Evolutionary conservation across 805 yeast genomes (phyloP).

Genomic region (Kazachstania kunashirensis): DNA sequence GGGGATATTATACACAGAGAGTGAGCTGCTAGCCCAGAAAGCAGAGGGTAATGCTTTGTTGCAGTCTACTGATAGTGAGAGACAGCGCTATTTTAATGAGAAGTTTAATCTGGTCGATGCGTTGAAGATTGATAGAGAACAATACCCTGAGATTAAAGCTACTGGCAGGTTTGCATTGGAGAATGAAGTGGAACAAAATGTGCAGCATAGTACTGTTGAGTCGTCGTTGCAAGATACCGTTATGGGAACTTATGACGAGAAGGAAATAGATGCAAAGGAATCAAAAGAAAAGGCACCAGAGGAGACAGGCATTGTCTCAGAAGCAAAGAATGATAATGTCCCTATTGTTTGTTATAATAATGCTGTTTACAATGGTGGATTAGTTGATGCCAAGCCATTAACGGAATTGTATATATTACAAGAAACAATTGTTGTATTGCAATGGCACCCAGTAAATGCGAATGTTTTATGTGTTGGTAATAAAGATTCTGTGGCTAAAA

Average conservation of each 20-base stretch:
- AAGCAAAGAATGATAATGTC: no score
- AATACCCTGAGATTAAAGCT: slow-evolving; percentile 24
- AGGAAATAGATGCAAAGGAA: no score
- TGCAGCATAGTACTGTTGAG: no score
- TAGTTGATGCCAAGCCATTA: slow-evolving; percentile 30
- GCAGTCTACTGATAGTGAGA: slow-evolving; percentile 10
- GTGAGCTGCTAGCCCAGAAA: slow-evolving; percentile 45
- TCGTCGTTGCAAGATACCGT: no score
- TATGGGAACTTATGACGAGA: slow-evolving; percentile 5
- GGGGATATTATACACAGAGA: slow-evolving; percentile 71
- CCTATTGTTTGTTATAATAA: no score
- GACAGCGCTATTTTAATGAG: slow-evolving; percentile 17
- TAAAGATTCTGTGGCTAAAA: slow-evolving; percentile 38
- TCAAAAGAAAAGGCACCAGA: no score
- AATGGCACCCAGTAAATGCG: slow-evolving; percentile 48
- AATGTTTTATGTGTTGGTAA: slow-evolving; percentile 47
- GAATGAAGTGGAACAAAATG: slow-evolving; percentile 4
- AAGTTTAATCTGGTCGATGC: slow-evolving; percentile 48
- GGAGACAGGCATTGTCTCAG: no score
- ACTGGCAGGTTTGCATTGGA: slow-evolving; percentile 28
- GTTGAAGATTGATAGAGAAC: slow-evolving; percentile 34
- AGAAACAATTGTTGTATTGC: slow-evolving; percentile 35
- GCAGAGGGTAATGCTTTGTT: slow-evolving; percentile 12
- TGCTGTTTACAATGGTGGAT: no score
- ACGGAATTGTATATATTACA: slow-evolving; percentile 33